A percentile compares a stretch with the other conserved stretches of the same genome.
These are phyloP conservation scores for Pythium vanterpoolii DNA, from an alignment of 352 stramenopile genomes.

Conservation along the genomic window DNA sequence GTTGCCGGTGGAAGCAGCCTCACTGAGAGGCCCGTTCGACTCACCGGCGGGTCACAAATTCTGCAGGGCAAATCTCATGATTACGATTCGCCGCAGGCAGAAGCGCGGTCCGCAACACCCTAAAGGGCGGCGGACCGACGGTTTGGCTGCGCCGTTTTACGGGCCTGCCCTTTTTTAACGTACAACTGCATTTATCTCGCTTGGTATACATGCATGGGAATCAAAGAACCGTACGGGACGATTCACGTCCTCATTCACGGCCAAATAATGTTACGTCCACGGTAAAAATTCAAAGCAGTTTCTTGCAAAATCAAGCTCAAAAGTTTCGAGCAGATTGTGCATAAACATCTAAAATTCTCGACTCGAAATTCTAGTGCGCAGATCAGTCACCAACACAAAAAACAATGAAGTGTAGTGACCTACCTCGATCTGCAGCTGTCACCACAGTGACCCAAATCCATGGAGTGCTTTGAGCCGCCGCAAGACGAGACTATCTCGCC, in stretches of 20 bases:
- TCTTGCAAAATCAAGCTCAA: too few relatives aligned
- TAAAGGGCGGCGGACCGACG: neutral
- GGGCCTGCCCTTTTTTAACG: slow-evolving; percentile 29
- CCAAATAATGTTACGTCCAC: neutral
- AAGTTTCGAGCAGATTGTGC: too few relatives aligned
- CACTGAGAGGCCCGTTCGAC: slow-evolving; percentile 20
- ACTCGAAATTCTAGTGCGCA: too few relatives aligned
- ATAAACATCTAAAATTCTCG: too few relatives aligned
- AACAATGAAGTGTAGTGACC: too few relatives aligned
- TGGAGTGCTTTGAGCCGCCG: too few relatives aligned
- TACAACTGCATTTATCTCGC: too few relatives aligned
- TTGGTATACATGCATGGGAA: neutral
- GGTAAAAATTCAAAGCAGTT: neutral
- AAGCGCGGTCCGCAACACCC: neutral
- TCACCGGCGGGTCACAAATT: slow-evolving; percentile 55
- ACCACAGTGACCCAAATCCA: too few relatives aligned
- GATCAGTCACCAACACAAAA: too few relatives aligned
- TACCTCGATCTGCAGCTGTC: too few relatives aligned
- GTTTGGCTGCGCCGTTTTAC: slow-evolving; percentile 13
- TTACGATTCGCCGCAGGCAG: slow-evolving; percentile 67
- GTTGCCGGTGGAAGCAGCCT: slow-evolving; percentile 41
- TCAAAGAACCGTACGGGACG: neutral
- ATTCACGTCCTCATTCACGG: neutral
- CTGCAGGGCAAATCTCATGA: slow-evolving; percentile 82
- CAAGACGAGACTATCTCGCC: too few relatives aligned